Evolutionary conservation across 305 asterid species (phyloP).

Genomic region (Solanum hybrid): DNA sequence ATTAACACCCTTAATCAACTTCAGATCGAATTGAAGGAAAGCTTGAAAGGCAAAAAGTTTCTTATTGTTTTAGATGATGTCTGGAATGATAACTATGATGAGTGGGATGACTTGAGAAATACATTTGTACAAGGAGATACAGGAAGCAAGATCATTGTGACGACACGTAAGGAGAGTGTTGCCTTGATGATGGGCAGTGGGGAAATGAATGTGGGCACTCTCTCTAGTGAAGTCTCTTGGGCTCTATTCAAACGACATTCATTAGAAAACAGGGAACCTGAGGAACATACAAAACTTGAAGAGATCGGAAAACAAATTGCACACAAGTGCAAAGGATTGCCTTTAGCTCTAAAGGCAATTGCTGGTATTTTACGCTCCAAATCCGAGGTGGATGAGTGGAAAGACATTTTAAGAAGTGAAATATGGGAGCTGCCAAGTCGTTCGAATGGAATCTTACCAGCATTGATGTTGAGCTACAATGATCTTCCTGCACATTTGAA

Average conservation of each 20-base stretch:
- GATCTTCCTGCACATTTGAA: slow-evolving; percentile 11
- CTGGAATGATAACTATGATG: slow-evolving; percentile 16
- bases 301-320: not conserved
- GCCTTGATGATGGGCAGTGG: slow-evolving; percentile 13
- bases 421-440: not conserved
- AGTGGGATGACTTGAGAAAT: slow-evolving; percentile 20
- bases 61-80: slow-evolving; percentile 32
- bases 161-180: slow-evolving; percentile 23
- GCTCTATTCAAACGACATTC: not conserved
- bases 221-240: slow-evolving; percentile 24
- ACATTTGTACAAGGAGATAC: slow-evolving; percentile 8
- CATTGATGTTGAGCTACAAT: slow-evolving; percentile 16
- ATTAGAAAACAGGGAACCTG: not conserved
- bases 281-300: not conserved
- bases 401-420: not conserved
- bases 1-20: not conserved
- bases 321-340: slow-evolving; percentile 5
- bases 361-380: slow-evolving; percentile 10
- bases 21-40: slow-evolving; percentile 11
- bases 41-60: slow-evolving; percentile 10
- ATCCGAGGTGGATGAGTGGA: slow-evolving; percentile 10
- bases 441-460: not conserved
- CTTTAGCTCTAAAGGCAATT: not conserved
- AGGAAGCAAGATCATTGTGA: slow-evolving; percentile 23
- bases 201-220: not conserved